phyloP scores from a whole-genome alignment of 768 basidiomycete species.

The Mycena vitilis region DNA sequence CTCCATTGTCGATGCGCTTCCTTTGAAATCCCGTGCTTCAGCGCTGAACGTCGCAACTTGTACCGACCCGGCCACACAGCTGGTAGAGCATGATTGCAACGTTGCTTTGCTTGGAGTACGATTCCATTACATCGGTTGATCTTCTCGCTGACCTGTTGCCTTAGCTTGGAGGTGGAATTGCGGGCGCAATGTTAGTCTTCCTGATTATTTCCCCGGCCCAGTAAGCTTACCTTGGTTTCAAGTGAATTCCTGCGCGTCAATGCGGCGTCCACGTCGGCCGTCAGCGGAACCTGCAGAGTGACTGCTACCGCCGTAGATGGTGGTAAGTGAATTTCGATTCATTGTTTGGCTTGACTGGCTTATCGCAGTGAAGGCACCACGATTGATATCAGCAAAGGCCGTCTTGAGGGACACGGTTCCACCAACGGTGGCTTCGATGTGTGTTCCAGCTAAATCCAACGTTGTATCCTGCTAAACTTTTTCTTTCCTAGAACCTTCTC shows the following conservation, averaged over 20 bases:
- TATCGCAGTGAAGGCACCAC: conserved; percentile 26
- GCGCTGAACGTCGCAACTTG: conserved; percentile 37
- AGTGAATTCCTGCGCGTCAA: conserved; percentile 39
- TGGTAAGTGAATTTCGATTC: conserved; percentile 16
- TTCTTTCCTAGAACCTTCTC: conserved; percentile 34
- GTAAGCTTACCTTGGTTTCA: background rate
- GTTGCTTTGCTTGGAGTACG: conserved; percentile 38
- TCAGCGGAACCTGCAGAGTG: conserved; percentile 38
- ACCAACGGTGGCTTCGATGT: conserved; percentile 39
- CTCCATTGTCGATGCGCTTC: conserved; percentile 29
- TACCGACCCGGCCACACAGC: conserved; percentile 33
- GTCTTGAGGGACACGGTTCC: conserved; percentile 39
- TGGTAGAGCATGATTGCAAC: conserved; percentile 37
- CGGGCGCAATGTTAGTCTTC: conserved; percentile 34
- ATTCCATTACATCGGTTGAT: background rate
- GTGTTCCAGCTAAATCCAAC: background rate
- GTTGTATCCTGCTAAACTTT: background rate
- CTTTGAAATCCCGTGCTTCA: conserved; percentile 25
- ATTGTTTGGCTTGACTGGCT: background rate
- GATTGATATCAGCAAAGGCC: conserved; percentile 39
- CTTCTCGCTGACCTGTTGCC: background rate
- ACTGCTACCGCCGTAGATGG: conserved; percentile 39
- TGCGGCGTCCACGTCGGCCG: conserved; percentile 25
- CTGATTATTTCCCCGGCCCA: background rate
- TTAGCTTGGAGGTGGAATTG: conserved; percentile 38